A percentile compares a stretch with the other conserved stretches of the same genome.
phyloP scores from a whole-genome alignment of 2,329 filamentous ascomycete genomes.

The Fusarium falciforme region DNA sequence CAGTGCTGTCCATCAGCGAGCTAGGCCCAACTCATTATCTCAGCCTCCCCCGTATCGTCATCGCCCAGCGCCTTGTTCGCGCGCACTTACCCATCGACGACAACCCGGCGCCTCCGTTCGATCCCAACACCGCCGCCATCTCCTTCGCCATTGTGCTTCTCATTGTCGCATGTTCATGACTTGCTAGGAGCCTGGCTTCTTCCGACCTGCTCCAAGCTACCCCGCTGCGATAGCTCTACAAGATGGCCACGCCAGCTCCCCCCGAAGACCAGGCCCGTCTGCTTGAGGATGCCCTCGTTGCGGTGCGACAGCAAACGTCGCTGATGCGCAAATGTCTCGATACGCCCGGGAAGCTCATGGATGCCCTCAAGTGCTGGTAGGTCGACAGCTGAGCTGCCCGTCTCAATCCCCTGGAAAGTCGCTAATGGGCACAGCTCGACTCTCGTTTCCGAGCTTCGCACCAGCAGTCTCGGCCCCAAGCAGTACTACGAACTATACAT shows the following conservation, averaged over 20 bases:
- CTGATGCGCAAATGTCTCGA: conserved; percentile 99
- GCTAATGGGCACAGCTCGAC: conserved; percentile 76
- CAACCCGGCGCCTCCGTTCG: conserved; percentile 29
- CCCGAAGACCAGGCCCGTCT: conserved; percentile 88
- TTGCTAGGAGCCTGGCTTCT: conserved; percentile 38
- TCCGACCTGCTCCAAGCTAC: conserved; percentile 44
- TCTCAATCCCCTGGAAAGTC: conserved; percentile 20
- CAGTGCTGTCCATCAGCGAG: conserved; percentile 34
- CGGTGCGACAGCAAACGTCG: conserved; percentile 95
- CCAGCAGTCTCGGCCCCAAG: conserved; percentile 96
- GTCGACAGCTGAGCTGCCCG: conserved; percentile 48
- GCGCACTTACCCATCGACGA: conserved; percentile 42
- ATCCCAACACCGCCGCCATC: conserved; percentile 25
- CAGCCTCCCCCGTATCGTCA: conserved; percentile 48
- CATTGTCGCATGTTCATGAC: conserved; percentile 41
- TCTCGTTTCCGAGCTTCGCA: conserved; percentile 96
- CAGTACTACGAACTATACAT: conserved; percentile 99
- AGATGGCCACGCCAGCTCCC: conserved; percentile 67
- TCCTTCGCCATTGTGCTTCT: conserved; percentile 26
- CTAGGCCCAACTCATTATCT: conserved; percentile 43
- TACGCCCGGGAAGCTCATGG: conserved; percentile 98
- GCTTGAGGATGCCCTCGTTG: conserved; percentile 95
- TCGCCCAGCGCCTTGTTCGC: conserved; percentile 43
- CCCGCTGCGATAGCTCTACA: conserved; percentile 46
- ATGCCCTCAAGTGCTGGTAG: conserved; percentile 99